Conservation (phyloP, 139 green algal species). For the Edaphochlamys debaryana region DNA sequence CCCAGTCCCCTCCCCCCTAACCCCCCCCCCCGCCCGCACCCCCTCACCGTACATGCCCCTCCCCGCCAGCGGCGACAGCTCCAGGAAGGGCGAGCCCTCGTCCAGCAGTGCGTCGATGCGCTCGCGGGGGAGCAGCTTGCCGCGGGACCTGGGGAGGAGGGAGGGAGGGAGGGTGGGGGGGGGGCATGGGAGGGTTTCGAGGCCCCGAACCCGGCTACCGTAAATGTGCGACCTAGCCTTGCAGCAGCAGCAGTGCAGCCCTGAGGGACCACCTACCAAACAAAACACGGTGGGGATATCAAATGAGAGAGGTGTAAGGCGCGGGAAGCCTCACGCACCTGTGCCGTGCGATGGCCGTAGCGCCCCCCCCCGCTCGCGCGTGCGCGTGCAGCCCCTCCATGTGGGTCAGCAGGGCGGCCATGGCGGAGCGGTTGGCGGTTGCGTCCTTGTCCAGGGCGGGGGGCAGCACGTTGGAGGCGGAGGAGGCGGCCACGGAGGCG, state of each 20-base stretch:
- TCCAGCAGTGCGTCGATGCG: slow-evolving; percentile 82
- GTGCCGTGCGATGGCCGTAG: slow-evolving; percentile 71
- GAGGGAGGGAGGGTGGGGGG: too few species aligned
- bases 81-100: slow-evolving; percentile 85
- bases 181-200: too few species aligned
- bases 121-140: slow-evolving; percentile 79
- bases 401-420: slow-evolving; percentile 20
- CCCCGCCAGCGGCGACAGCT: slow-evolving; percentile 86
- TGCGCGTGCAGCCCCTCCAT: slow-evolving; percentile 19
- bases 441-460: slow-evolving; percentile 11
- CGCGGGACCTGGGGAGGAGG: too few species aligned
- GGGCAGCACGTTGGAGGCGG: slow-evolving; percentile 21
- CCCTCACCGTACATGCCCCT: slow-evolving; percentile 82
- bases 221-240: too few species aligned
- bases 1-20: too few species aligned
- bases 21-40: too few species aligned
- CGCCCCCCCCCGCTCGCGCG: slow-evolving; percentile 57
- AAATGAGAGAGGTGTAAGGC: too few species aligned
- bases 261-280: too few species aligned
- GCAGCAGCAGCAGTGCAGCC: too few species aligned
- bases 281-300: too few species aligned
- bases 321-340: too few species aligned
- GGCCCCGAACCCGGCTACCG: too few species aligned
- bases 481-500: neutral
- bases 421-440: neutral